phyloP scores from a whole-genome alignment of 768 basidiomycete genomes.

The Leucosporidium scottii region DNA sequence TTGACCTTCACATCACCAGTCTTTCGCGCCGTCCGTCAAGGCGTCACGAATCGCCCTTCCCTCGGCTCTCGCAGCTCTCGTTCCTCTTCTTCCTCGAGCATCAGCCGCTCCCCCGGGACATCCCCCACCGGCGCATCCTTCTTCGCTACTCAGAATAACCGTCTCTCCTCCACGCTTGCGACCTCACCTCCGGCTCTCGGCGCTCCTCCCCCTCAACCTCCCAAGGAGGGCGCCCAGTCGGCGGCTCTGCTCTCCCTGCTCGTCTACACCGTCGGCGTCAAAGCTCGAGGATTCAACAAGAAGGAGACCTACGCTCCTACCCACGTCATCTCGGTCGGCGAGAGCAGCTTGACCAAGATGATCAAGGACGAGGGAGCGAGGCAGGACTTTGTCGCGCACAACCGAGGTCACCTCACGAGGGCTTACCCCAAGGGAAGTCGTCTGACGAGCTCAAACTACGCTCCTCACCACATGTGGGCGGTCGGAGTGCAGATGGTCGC shows the following conservation, averaged over 20 bases:
- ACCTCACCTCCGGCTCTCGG: neutral
- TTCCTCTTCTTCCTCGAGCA: constrained; percentile 5
- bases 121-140: neutral
- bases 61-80: constrained; percentile 11
- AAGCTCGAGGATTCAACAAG: constrained; percentile 62
- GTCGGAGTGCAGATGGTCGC: constrained; percentile 84
- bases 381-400: constrained; percentile 69
- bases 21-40: constrained; percentile 18
- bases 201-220: neutral
- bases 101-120: neutral
- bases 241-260: constrained; percentile 62
- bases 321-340: constrained; percentile 89
- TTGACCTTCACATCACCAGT: neutral
- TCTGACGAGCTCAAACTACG: constrained; percentile 75
- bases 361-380: constrained; percentile 47
- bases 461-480: constrained; percentile 83
- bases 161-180: neutral
- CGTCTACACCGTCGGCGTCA: constrained; percentile 92
- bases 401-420: constrained; percentile 68
- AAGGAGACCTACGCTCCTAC: constrained; percentile 76
- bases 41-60: no score
- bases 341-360: constrained; percentile 68
- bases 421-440: constrained; percentile 79
- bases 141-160: constrained; percentile 5
- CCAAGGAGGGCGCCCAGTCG: constrained; percentile 52